Evolutionary conservation across 1,284 basidiomycete genomes (phyloP).

Genomic region (Moniliella sp.): DNA sequence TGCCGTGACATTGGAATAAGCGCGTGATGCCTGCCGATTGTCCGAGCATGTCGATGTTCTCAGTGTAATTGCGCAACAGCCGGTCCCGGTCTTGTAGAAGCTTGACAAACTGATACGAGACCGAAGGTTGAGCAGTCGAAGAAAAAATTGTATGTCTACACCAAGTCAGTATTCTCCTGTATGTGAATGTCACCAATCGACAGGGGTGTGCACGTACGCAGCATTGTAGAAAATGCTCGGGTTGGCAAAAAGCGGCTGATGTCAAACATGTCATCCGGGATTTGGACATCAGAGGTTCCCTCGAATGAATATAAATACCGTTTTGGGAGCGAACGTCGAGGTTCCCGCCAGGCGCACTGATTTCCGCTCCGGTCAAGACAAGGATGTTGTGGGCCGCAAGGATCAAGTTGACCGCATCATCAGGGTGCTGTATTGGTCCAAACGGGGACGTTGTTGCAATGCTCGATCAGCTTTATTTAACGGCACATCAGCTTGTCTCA

Average conservation of each 20-base stretch:
- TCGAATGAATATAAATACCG: slow-evolving; percentile 26
- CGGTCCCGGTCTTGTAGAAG: slow-evolving; percentile 56
- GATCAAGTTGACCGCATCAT: slow-evolving; percentile 60
- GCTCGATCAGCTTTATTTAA: neutral
- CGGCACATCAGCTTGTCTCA: neutral
- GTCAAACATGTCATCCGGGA: slow-evolving; percentile 72
- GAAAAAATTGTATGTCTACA: slow-evolving; percentile 45
- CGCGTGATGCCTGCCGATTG: slow-evolving; percentile 57
- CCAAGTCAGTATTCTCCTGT: too few species aligned
- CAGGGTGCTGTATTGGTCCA: slow-evolving; percentile 57
- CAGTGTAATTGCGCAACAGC: slow-evolving; percentile 69
- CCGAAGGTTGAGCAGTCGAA: slow-evolving; percentile 62
- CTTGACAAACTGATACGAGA: slow-evolving; percentile 80
- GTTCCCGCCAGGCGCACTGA: slow-evolving; percentile 28
- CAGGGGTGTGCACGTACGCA: slow-evolving; percentile 6
- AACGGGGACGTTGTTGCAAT: slow-evolving; percentile 48
- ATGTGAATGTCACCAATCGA: neutral
- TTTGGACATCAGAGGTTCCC: slow-evolving; percentile 61
- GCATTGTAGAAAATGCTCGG: slow-evolving; percentile 44
- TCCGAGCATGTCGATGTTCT: slow-evolving; percentile 57
- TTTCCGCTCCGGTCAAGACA: slow-evolving; percentile 66
- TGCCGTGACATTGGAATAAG: slow-evolving; percentile 65
- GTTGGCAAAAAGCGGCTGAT: neutral
- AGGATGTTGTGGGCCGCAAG: slow-evolving; percentile 50
- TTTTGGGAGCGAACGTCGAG: slow-evolving; percentile 28